Conservation (phyloP, 805 yeast species). For the Candida hungchunana region DNA sequence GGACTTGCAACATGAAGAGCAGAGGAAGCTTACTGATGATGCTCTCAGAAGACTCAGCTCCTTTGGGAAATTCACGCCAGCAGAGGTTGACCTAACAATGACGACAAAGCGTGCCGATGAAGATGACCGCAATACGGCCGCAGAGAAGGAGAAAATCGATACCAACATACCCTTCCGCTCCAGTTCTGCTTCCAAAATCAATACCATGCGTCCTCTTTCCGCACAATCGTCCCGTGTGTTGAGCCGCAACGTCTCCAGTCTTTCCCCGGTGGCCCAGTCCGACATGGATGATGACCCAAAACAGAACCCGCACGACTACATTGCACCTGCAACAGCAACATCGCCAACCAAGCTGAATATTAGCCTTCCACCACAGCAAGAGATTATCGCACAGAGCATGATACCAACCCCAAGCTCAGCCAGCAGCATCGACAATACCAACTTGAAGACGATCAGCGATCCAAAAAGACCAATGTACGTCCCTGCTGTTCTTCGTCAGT, state of each 20-base stretch:
- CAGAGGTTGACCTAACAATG: constrained; percentile 24
- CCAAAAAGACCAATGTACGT: constrained; percentile 84
- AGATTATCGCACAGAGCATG: not conserved
- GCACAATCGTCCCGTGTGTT: constrained; percentile 9
- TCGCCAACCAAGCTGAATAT: constrained; percentile 1
- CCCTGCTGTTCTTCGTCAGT: constrained; percentile 79
- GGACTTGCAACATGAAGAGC: constrained; percentile 25
- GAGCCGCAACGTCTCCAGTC: constrained; percentile 7
- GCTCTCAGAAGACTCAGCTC: constrained; percentile 35
- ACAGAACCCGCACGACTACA: constrained; percentile 3
- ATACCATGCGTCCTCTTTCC: constrained; percentile 8
- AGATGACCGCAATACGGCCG: constrained; percentile 2
- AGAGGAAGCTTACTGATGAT: constrained; percentile 35
- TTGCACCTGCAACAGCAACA: constrained; percentile 1
- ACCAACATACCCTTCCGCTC: constrained; percentile 9
- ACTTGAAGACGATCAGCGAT: constrained; percentile 58
- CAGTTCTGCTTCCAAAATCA: constrained; percentile 5
- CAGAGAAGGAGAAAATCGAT: constrained; percentile 4
- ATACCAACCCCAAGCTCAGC: constrained; percentile 10
- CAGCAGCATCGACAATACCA: constrained; percentile 16
- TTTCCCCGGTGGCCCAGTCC: constrained; percentile 10
- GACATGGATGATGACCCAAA: constrained; percentile 6
- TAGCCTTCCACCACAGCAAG: constrained; percentile 1
- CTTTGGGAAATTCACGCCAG: constrained; percentile 26
- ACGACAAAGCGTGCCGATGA: constrained; percentile 7